A percentile compares a stretch with the other conserved stretches of the same genome.
phyloP scores from a whole-genome alignment of 2,329 filamentous ascomycete genomes.

The Venturia effusa region DNA sequence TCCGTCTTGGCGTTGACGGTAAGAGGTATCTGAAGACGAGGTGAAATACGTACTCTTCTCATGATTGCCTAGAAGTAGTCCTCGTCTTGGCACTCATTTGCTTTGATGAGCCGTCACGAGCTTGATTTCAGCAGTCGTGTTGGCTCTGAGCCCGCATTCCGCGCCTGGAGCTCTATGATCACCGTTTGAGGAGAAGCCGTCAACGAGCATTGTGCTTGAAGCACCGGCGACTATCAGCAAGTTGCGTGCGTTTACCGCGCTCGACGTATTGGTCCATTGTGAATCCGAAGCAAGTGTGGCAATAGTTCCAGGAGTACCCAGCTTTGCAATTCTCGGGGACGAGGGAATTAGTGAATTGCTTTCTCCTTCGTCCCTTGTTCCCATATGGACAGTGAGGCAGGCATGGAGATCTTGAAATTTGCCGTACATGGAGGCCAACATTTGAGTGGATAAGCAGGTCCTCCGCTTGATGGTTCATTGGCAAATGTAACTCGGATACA shows the following conservation, averaged over 20 bases:
- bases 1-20: background rate
- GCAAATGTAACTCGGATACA: too few relatives aligned
- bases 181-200: constrained; percentile 15
- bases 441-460: background rate
- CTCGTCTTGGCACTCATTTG: constrained; percentile 19
- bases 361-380: constrained; percentile 10
- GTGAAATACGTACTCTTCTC: constrained; percentile 4
- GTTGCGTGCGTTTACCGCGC: background rate
- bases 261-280: constrained; percentile 7
- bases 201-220: background rate
- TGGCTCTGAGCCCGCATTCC: constrained; percentile 25
- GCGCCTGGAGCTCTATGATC: constrained; percentile 25
- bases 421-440: too few relatives aligned
- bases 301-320: constrained; percentile 4
- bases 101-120: constrained; percentile 30
- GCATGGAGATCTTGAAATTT: too few relatives aligned
- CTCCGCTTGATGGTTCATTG: too few relatives aligned
- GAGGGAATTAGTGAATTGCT: constrained; percentile 3
- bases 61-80: constrained; percentile 12
- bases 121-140: constrained; percentile 28
- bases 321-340: constrained; percentile 3
- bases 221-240: constrained; percentile 9
- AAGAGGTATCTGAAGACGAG: background rate
- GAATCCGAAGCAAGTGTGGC: constrained; percentile 8
- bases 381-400: constrained; percentile 10